Percentiles rank a stretch among this genome's conserved stretches.
These are phyloP conservation scores for Rhodosporidiobolus sp. DNA, from an alignment of 768 basidiomycete species.

Conservation along the genomic window DNA sequence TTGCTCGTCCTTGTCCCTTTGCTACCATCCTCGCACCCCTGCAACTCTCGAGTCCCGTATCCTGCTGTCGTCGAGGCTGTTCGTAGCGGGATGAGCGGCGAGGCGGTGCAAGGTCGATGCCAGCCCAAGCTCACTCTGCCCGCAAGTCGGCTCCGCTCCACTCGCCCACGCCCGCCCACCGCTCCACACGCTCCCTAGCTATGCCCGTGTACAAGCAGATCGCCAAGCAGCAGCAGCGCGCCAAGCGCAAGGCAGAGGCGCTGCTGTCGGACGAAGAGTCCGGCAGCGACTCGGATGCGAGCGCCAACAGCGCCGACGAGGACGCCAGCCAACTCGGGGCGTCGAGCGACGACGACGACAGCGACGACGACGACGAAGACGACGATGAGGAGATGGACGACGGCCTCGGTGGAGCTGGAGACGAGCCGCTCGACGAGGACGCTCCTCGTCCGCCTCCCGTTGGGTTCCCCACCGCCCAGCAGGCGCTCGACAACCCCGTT, in stretches of 20 bases:
- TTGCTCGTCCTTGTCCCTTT: too few species aligned
- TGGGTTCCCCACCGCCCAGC: constrained; percentile 30
- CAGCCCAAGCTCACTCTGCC: too few species aligned
- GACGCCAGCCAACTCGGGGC: constrained; percentile 13
- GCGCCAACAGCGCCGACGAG: neutral
- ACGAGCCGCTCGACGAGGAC: constrained; percentile 16
- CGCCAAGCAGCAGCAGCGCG: constrained; percentile 19
- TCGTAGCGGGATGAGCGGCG: too few species aligned
- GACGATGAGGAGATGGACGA: constrained; percentile 10
- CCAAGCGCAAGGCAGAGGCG: constrained; percentile 22
- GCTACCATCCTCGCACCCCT: too few species aligned
- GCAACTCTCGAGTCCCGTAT: too few species aligned
- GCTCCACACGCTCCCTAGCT: neutral
- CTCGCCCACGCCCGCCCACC: neutral
- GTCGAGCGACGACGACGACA: too few species aligned
- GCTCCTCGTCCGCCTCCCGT: constrained; percentile 22
- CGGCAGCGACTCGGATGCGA: constrained; percentile 2
- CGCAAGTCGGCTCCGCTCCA: neutral
- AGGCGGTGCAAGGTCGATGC: too few species aligned
- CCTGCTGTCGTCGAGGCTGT: too few species aligned
- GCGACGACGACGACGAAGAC: neutral
- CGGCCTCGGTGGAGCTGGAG: neutral
- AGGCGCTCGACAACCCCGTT: constrained; percentile 30
- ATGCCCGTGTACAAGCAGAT: constrained; percentile 38
- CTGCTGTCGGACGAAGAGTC: constrained; percentile 26